Evolutionary conservation across 1,284 basidiomycete species (phyloP), one percentile per base, ranked within the genome.

Genomic region (Rhodotorula sp.): DNA sequence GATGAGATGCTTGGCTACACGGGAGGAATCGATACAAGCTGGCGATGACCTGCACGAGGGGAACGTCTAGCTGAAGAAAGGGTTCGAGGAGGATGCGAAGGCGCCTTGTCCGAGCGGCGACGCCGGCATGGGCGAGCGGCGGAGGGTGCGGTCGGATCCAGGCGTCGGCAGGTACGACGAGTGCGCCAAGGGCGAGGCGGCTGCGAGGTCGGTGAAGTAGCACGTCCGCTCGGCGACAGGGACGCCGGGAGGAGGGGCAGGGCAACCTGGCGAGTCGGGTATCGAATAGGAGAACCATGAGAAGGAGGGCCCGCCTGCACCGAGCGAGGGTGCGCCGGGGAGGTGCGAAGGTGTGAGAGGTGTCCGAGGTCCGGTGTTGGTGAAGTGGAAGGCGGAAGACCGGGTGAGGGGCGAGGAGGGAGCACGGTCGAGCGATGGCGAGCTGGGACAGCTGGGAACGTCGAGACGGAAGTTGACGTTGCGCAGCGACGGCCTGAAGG

Each of bases 261-360:
- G 64, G 58, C 63, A 66, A 44, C 48, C 52, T 9, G 71, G 71
- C 20, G 66, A 65, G 24, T 65, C 68, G 32, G 71, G 71, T 3
- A 53, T 22, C 15, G 62, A 48, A 53, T 51, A 75, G 15, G 55
- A 34, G 52, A 46, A 59, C 63, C 64, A 75, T 8, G 66, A 64
- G 51, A 75, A 75, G 7, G 56, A 32, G 7, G 57, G 32, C 9
- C 47, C 22, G 39, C 59, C 66, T 11, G 36, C 59, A 39, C 60
- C 60, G 34, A 75, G 66, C 1, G 49, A 7, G 5, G 73, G 73
- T 0, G 73, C 73, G 27, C 62, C 64, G 22, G 73, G 73, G 2
- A 75, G 17, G 53, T 73, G 73, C 9, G 73, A 75, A 15, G 73
- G 73, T 7, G 73, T 73, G 46, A 75, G 68, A 4, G 73, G 73